phyloP scores from a whole-genome alignment of 2,329 filamentous ascomycete species.

The Clonostachys byssicola region DNA sequence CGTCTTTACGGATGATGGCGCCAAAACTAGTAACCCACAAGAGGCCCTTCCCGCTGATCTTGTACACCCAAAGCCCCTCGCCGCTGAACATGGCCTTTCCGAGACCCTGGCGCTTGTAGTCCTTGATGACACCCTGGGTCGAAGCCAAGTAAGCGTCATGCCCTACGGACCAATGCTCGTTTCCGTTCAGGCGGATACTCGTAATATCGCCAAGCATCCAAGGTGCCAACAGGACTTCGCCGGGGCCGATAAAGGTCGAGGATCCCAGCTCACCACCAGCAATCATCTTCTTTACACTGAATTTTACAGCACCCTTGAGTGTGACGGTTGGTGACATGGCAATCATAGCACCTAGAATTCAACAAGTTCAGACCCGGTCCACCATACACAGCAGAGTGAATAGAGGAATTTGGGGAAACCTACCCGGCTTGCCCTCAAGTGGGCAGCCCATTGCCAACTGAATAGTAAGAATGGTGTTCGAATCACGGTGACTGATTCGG shows the following conservation, averaged over 20 bases:
- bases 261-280: constrained; percentile 73
- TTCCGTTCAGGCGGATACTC: constrained; percentile 67
- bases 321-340: constrained; percentile 89
- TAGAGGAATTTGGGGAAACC: constrained; percentile 24
- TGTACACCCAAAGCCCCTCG: constrained; percentile 88
- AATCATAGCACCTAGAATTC: constrained; percentile 70
- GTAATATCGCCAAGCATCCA: constrained; percentile 80
- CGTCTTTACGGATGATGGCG: constrained; percentile 91
- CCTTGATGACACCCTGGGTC: constrained; percentile 83
- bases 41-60: constrained; percentile 74
- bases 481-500: constrained; percentile 86
- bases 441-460: constrained; percentile 90
- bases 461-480: constrained; percentile 83
- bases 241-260: constrained; percentile 83
- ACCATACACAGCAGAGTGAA: background rate
- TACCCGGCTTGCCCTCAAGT: constrained; percentile 67
- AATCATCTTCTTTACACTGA: constrained; percentile 88
- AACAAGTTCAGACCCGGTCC: background rate
- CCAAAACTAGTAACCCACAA: constrained; percentile 92
- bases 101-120: constrained; percentile 81
- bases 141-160: constrained; percentile 82
- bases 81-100: constrained; percentile 92
- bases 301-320: constrained; percentile 77
- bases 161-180: constrained; percentile 78
- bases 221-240: constrained; percentile 83